Percentiles rank a stretch among this genome's conserved stretches.
These are phyloP conservation scores for Hericium erinaceus DNA, from an alignment of 768 basidiomycete genomes.

Conservation along the genomic window DNA sequence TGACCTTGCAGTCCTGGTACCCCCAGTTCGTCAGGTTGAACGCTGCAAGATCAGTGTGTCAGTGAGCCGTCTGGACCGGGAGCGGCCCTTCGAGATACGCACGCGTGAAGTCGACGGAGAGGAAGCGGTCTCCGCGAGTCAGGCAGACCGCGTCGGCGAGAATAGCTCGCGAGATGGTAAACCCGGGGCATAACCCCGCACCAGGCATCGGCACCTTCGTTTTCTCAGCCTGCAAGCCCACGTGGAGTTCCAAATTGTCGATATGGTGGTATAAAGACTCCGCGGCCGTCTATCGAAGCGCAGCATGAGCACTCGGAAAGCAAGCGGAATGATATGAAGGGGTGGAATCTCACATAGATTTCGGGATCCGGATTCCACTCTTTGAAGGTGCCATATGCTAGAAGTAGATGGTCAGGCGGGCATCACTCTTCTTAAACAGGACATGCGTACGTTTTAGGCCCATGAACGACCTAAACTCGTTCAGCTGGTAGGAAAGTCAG, in stretches of 20 bases:
- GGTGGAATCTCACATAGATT: conserved; percentile 13
- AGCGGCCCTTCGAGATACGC: conserved; percentile 18
- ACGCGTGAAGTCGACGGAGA: conserved; percentile 75
- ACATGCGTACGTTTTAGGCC: conserved; percentile 48
- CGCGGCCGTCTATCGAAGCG: conserved; percentile 42
- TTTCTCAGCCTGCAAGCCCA: conserved; percentile 46
- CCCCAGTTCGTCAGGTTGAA: conserved; percentile 76
- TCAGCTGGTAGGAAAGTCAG: conserved; percentile 4
- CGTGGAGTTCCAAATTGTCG: conserved; percentile 74
- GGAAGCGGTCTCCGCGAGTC: conserved; percentile 70
- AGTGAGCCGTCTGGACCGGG: background rate
- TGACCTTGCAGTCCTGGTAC: conserved; percentile 58
- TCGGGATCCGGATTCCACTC: conserved; percentile 28
- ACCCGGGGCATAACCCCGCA: conserved; percentile 73
- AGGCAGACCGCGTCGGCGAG: conserved; percentile 70
- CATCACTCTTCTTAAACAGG: background rate
- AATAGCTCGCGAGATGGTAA: conserved; percentile 80
- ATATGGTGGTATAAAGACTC: conserved; percentile 59
- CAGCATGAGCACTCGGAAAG: background rate
- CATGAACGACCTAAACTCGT: conserved; percentile 42
- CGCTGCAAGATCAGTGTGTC: conserved; percentile 29
- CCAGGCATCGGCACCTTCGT: conserved; percentile 55
- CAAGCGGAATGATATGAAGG: background rate
- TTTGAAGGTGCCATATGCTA: conserved; percentile 13
- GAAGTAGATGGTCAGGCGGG: background rate